Base-by-base conservation (phyloP, 768 basidiomycete species). In the Naganishia onofrii region DNA sequence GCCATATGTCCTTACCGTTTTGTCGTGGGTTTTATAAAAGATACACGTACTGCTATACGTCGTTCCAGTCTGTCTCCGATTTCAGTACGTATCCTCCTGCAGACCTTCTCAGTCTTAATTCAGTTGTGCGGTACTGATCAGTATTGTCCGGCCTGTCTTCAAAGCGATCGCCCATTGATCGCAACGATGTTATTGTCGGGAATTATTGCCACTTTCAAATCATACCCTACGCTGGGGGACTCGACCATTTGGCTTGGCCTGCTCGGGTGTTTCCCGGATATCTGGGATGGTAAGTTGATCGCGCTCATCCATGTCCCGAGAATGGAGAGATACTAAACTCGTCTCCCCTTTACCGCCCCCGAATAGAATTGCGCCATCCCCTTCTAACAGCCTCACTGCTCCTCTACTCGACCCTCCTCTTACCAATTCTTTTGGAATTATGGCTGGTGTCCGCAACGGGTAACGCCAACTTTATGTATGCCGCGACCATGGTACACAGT, bases 391-490 rank as follows among this genome's bases (percentile, higher is more conserved):
- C 86, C 5, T 85, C 92, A 54, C 85, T 94, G 12, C 90, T 95
- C 73, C 82, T 91, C 5, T 92, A 96, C 76, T 88, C 94, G 2
- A 85, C 88, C 0, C 84, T 92, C 23, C 87, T 98, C 26, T 85
- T 97, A 69, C 95, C 95, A 0, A 84, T 96, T 34, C 94, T 98
- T 80, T 88, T 95, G 76, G 86, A 91, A 70, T 83, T 98, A 1
- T 99, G 96, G 95, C 85, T 97, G 7, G 84, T 84, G 10, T 89
- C 92, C 68, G 93, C 93, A 0, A 91, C 92, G 6, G 96, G 93
- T 2, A 98, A 99, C 76, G 93, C 95, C 55, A 98, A 98, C 80
- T 99, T 99, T 82, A 97, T 91, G 82, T 99, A 98, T 76, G 96
- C 96, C 0, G 88, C 90, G 3, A 97, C 93, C 1, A 84, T 98